phyloP scores from a whole-genome alignment of 768 basidiomycete genomes.

The Harrya chromipes region DNA sequence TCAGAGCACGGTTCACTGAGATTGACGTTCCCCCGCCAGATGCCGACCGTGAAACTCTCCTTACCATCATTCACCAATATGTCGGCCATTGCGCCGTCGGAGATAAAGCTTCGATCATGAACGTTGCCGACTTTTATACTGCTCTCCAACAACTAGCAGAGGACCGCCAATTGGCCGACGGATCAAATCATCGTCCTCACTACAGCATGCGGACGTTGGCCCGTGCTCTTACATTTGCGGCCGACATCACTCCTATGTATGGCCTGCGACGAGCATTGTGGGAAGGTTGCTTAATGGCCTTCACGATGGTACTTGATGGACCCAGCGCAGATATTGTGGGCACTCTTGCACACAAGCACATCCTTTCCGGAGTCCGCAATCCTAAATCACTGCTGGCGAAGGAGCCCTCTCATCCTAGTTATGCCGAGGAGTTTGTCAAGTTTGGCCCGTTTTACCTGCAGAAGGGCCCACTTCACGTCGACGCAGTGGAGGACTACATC shows the following conservation, averaged over 20 bases:
- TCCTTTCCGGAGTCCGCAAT: conserved; percentile 80
- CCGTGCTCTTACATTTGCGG: conserved; percentile 86
- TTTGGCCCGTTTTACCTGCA: conserved; percentile 92
- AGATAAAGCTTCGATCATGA: conserved; percentile 84
- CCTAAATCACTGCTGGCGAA: conserved; percentile 68
- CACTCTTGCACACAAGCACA: conserved; percentile 67
- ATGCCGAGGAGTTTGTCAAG: conserved; percentile 62
- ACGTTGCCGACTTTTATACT: conserved; percentile 88
- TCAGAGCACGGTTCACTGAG: conserved; percentile 91
- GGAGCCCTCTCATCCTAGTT: conserved; percentile 54
- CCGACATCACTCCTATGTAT: conserved; percentile 73
- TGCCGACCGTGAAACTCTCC: conserved; percentile 82
- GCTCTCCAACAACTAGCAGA: conserved; percentile 75
- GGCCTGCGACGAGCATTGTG: conserved; percentile 84
- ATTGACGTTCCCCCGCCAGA: conserved; percentile 95
- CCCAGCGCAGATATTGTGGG: conserved; percentile 66
- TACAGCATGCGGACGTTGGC: conserved; percentile 96
- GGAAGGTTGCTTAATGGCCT: conserved; percentile 98
- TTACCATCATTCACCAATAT: conserved; percentile 86
- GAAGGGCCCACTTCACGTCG: conserved; percentile 64
- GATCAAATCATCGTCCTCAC: conserved; percentile 88
- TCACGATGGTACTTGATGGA: conserved; percentile 89
- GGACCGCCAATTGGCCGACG: conserved; percentile 81
- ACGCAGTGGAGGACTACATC: conserved; percentile 78
- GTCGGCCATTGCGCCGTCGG: conserved; percentile 79